Conservation (phyloP, 176 grass and related monocot species). For the Cenchrus americanus region DNA sequence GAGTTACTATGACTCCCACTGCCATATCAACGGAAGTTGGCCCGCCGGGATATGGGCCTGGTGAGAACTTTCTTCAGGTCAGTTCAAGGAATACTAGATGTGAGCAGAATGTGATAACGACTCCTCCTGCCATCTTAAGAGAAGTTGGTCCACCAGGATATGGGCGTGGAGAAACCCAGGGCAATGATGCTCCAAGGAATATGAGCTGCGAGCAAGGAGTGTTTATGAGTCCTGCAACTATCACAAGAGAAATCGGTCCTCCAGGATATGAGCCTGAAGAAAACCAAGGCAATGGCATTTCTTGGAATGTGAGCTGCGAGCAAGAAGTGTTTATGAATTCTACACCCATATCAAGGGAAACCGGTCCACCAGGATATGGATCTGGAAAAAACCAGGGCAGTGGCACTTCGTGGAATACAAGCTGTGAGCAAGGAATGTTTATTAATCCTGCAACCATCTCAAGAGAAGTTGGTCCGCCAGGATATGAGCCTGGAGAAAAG, state of each 20-base stretch:
- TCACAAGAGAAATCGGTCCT: constrained; percentile 4
- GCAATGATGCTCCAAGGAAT: neutral
- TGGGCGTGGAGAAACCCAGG: neutral
- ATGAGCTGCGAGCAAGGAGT: neutral
- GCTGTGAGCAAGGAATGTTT: neutral
- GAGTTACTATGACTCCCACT: constrained; percentile 13
- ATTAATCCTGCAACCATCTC: constrained; percentile 4
- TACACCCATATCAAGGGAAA: neutral
- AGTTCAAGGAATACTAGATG: constrained; percentile 27
- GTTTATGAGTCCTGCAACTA: neutral
- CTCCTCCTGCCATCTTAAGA: neutral
- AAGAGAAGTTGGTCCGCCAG: constrained; percentile 16
- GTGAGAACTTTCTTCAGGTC: constrained; percentile 31
- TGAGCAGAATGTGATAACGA: constrained; percentile 14
- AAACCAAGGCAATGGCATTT: neutral
- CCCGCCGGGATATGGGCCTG: constrained; percentile 12
- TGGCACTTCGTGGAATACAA: constrained; percentile 15
- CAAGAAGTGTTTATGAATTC: neutral
- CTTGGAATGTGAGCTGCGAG: constrained; percentile 1
- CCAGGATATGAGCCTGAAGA: constrained; percentile 11
- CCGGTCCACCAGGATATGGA: neutral
- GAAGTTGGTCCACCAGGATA: constrained; percentile 26
- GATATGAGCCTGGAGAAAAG: constrained; percentile 25
- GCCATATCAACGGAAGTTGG: constrained; percentile 28
- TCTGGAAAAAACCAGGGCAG: neutral